Percentiles rank a stretch among this genome's conserved stretches.
Evolutionary conservation across 306 rosid species (phyloP).

Genomic region (Corylus heterophylla): DNA sequence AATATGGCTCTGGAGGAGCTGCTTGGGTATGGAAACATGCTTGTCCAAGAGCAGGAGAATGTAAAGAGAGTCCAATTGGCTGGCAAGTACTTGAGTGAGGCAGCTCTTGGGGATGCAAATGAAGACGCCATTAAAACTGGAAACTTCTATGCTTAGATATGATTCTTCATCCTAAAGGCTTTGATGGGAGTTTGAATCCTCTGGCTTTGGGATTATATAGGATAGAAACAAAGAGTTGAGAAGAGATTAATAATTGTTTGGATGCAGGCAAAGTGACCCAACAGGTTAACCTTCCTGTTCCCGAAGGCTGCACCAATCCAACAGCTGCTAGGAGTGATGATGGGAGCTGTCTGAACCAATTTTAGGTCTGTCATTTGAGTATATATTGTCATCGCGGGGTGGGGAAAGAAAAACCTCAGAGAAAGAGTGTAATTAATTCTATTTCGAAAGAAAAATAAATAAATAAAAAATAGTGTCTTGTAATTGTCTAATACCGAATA

Average conservation of each 20-base stretch:
- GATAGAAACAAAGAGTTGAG: constrained; percentile 1
- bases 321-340: constrained; percentile 57
- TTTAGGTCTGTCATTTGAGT: constrained; percentile 28
- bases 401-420: not conserved
- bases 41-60: constrained; percentile 74
- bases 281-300: constrained; percentile 56
- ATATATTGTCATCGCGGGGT: not conserved
- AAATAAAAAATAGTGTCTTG: not conserved
- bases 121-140: constrained; percentile 55
- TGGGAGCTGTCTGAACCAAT: constrained; percentile 50
- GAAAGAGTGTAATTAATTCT: not conserved
- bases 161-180: constrained; percentile 33
- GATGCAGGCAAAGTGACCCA: constrained; percentile 63
- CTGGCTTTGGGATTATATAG: constrained; percentile 26
- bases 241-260: constrained; percentile 34
- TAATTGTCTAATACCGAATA: not conserved
- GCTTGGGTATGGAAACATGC: constrained; percentile 65
- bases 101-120: constrained; percentile 76
- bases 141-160: constrained; percentile 49
- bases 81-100: constrained; percentile 64
- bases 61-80: constrained; percentile 79
- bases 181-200: constrained; percentile 19
- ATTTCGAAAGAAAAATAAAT: not conserved
- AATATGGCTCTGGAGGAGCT: constrained; percentile 49
- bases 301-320: constrained; percentile 62